Evolutionary conservation across 1,139 yeast genomes (phyloP), one percentile per base, ranked within the genome.

Genomic region (Yamadazyma dendronema): DNA sequence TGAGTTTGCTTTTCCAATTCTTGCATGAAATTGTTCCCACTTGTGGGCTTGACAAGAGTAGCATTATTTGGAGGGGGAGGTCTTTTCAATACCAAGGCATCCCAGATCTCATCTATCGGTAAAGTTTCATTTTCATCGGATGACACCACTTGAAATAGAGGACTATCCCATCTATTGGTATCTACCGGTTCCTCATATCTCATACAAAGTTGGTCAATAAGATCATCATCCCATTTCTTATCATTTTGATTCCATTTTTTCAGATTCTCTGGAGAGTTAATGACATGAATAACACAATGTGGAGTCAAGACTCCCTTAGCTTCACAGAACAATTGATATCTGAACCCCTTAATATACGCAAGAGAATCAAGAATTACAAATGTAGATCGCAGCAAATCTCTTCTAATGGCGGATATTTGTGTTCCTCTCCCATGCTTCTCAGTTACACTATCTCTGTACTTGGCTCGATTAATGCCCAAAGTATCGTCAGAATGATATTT

Each of bases 151-250:
- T 87, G 79, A 56, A 88, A 84, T 44, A 90, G 63, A 2, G 99
- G 99, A 4, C 95, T 80, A 56, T 92, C 99, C 98, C 98, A 92
- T 42, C 97, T 68, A 27, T 84, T 78, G 54, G 78, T 77, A 15
- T 81, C 81, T 52, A 87, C 85, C 1, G 99, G 99, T 57, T 92
- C 98, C 59, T 92, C 98, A 54, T 83, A 94, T 45, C 98, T 62
- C 79, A 89, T 85, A 4, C 80, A 74, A 44, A 92, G 63, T 37
- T 84, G 92, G 16, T 72, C 73, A 33, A 90, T 67, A 34, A 88
- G 61, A 28, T 76, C 83, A 1, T 69, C 72, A 26, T 79, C 83
- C 97, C 97, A 90, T 31, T 66, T 62, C 23, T 61, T 59, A 0
- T 37, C 38, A 4, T 35, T 28, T 13, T 25, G 28, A 55, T 88